These are phyloP conservation scores for Paramicrosporidium saccamoebae DNA, from an alignment of 371 early-diverging fungal genomes.

Conservation along the genomic window DNA sequence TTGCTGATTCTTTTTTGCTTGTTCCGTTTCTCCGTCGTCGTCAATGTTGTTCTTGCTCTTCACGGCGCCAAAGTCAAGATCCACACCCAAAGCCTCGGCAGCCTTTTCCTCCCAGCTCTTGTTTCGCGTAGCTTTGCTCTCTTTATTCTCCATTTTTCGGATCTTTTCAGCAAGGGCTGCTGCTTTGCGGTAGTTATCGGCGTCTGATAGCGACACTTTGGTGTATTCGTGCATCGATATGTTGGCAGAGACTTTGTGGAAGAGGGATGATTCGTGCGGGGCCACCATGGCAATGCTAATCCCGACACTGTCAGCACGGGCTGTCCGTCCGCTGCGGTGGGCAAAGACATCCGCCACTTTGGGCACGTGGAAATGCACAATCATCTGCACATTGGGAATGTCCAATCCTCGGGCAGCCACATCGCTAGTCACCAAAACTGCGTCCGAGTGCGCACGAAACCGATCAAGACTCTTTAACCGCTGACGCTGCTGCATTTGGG, in stretches of 20 bases:
- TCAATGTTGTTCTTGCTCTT: no score
- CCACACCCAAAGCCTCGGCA: constrained; percentile 11
- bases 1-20: no score
- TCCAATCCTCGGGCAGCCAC: constrained; percentile 71
- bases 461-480: constrained; percentile 64
- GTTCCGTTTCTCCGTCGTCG: no score
- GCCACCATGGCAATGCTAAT: constrained; percentile 34
- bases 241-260: constrained; percentile 31
- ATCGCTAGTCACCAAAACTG: constrained; percentile 53
- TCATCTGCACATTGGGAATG: constrained; percentile 32
- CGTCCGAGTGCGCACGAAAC: constrained; percentile 27
- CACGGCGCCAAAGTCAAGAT: constrained; percentile 5
- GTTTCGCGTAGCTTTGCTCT: constrained; percentile 4
- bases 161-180: constrained; percentile 7
- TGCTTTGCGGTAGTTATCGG: constrained; percentile 1
- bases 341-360: constrained; percentile 46
- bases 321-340: constrained; percentile 65
- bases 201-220: constrained; percentile 5
- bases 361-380: constrained; percentile 63
- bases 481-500: constrained; percentile 78
- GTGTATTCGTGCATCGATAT: constrained; percentile 19
- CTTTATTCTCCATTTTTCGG: constrained; percentile 6
- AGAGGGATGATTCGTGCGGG: constrained; percentile 42
- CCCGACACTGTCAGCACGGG: constrained; percentile 42
- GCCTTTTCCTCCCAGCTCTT: constrained; percentile 9